Evolutionary conservation across 1,284 basidiomycete species (phyloP), one percentile per base, ranked within the genome.

Genomic region (Sanghuangporus baumii): DNA sequence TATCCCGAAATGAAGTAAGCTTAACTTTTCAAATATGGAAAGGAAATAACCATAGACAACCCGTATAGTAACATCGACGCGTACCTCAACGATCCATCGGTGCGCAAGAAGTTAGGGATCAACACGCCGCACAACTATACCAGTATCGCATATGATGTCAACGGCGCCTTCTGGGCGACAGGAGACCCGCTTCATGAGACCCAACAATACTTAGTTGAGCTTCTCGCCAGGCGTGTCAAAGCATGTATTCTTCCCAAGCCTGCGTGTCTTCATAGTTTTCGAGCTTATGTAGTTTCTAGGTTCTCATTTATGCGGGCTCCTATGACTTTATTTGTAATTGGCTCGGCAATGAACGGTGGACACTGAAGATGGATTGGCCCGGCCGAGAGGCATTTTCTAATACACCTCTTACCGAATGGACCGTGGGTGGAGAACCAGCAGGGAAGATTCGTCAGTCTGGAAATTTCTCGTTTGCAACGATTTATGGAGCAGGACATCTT

Each of bases 291-390:
- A n/a, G 18, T n/a, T n/a, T 9, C 26, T n/a, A 54, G 51, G 85
- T 88, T 3, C 80, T 95, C 16, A 84, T 93, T 64, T 92, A 92
- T 68, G 87, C 86, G 3, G 89, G 89, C 1, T 80, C 79, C 2
- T 83, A 85, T 62, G 89, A 91, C 71, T 89, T 81, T 78, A 86
- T 89, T 65, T 91, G 89, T 71, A 92, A 91, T 73, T 87, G 86
- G 80, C 74, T 91, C 16, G 88, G 84, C 1, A 90, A 90, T 68
- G 83, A 88, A 67, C 74, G 78, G 9, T 88, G 86, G 87, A 84
- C 85, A 34, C 72, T 81, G 52, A 71, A 67, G 1, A 75, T 91
- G 66, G 80, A 86, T 66, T 90, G 88, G 88, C 79, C 78, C n/a
- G 85, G 85, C 2, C 75, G 82, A 65, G 73, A 75, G 6, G 79